Conservation (phyloP, 495 filamentous ascomycete genomes). For the Hypoxylon rickii region DNA sequence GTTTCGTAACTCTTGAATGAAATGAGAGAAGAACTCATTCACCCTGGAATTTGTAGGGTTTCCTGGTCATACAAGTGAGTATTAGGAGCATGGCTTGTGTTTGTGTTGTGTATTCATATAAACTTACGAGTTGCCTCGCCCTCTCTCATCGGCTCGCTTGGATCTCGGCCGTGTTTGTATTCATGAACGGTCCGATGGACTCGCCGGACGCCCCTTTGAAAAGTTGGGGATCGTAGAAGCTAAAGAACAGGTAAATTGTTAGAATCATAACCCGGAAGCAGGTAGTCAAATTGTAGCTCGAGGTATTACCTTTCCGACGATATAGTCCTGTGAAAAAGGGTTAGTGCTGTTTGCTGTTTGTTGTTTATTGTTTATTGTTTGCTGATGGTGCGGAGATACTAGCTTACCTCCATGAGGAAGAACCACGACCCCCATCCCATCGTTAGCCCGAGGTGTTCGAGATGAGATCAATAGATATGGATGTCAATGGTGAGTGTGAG, state of each 20-base stretch:
- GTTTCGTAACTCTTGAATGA: constrained; percentile 45
- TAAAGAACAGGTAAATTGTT: constrained; percentile 10
- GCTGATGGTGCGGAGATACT: not conserved
- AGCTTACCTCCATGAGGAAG: constrained; percentile 29
- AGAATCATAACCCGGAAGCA: not conserved
- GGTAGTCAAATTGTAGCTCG: not conserved
- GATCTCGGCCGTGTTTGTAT: constrained; percentile 45
- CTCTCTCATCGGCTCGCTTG: constrained; percentile 45
- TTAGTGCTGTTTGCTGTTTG: not conserved
- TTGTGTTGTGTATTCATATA: constrained; percentile 5
- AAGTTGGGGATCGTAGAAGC: constrained; percentile 44
- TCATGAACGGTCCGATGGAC: constrained; percentile 48
- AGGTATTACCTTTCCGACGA: constrained; percentile 37
- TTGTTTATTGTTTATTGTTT: not conserved
- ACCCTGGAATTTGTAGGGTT: not conserved
- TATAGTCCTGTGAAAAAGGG: constrained; percentile 27
- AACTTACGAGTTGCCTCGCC: constrained; percentile 48
- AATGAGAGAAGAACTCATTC: constrained; percentile 40
- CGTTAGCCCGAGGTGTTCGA: not conserved
- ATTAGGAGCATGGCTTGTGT: not conserved
- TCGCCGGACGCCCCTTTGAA: constrained; percentile 47
- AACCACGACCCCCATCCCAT: constrained; percentile 26
- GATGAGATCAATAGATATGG: not conserved
- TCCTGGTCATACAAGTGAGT: constrained; percentile 3
- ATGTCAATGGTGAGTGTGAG: not conserved